A percentile compares a stretch with the other conserved stretches of the same genome.
phyloP scores from a whole-genome alignment of 768 basidiomycete genomes.

The Suillus clintonianus region DNA sequence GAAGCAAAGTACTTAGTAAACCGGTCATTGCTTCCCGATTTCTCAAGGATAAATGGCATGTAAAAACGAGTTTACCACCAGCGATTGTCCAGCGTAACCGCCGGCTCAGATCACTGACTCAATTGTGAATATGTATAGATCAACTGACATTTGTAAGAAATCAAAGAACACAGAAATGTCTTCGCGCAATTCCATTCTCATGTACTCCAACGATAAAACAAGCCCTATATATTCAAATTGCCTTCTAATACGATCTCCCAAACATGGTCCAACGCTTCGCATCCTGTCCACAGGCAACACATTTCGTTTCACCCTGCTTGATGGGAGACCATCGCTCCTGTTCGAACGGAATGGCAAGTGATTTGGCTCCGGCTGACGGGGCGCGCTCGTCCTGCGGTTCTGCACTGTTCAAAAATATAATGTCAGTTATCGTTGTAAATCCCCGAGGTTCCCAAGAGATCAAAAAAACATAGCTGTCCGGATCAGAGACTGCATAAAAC shows the following conservation, averaged over 20 bases:
- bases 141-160: neutral
- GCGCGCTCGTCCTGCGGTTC: conserved; percentile 93
- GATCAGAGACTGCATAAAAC: conserved; percentile 5
- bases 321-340: conserved; percentile 81
- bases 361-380: conserved; percentile 96
- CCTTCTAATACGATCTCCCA: conserved; percentile 76
- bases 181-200: neutral
- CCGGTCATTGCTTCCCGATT: neutral
- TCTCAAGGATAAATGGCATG: neutral
- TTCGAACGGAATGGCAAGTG: conserved; percentile 94
- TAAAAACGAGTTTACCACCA: neutral
- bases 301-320: conserved; percentile 84
- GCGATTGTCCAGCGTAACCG: neutral
- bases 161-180: neutral
- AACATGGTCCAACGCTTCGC: conserved; percentile 98
- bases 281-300: conserved; percentile 82
- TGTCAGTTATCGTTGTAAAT: conserved; percentile 6
- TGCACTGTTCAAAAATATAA: conserved; percentile 46
- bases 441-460: neutral
- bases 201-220: neutral
- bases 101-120: neutral
- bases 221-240: neutral
- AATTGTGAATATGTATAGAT: too few species aligned
- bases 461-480: neutral
- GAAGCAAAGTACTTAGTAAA: neutral